phyloP scores from a whole-genome alignment of 176 grass and related monocot species.

The Cenchrus americanus region DNA sequence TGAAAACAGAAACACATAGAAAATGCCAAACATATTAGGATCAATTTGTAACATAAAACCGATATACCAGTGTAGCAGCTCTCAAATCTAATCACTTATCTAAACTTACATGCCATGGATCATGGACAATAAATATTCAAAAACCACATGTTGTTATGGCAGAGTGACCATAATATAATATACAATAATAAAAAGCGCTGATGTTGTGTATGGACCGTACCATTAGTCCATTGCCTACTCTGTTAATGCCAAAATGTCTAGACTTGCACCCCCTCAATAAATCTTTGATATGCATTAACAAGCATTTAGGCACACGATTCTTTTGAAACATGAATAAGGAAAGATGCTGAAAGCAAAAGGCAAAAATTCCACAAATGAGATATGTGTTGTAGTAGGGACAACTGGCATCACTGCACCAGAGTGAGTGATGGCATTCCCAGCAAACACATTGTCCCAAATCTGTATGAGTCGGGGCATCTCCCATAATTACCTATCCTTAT shows the following conservation, averaged over 20 bases:
- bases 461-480: not conserved
- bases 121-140: not conserved
- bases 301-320: not conserved
- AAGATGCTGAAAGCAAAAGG: constrained; percentile 39
- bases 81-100: constrained; percentile 24
- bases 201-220: not conserved
- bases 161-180: not conserved
- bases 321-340: constrained; percentile 7
- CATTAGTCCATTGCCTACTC: not conserved
- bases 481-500: not conserved
- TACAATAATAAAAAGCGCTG: not conserved
- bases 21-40: not conserved
- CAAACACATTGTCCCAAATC: not conserved
- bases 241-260: not conserved
- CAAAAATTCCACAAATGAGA: constrained; percentile 20
- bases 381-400: constrained; percentile 25
- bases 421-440: not conserved
- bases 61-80: not conserved
- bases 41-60: not conserved
- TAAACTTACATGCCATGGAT: not conserved
- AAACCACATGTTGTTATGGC: not conserved
- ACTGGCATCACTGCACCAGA: not conserved
- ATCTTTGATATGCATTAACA: constrained; percentile 4
- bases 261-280: not conserved
- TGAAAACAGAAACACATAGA: not conserved